phyloP scores from a whole-genome alignment of 192 early-diverging fungal species.

The Endogone sp. region DNA sequence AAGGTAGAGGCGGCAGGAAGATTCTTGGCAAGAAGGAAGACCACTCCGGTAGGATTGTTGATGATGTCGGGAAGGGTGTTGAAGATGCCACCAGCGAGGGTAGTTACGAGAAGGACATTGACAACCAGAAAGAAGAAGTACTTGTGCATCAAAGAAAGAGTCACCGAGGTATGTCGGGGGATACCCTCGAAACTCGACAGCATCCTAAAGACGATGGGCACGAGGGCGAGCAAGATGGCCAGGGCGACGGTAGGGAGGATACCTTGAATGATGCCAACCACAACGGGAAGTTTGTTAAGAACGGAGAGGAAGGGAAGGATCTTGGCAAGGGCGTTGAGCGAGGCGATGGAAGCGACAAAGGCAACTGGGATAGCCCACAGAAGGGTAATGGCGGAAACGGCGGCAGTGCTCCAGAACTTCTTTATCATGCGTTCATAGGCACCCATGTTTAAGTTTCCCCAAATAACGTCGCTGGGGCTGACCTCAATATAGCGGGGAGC shows the following conservation, averaged over 20 bases:
- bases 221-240: constrained; percentile 61
- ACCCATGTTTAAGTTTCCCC: constrained; percentile 68
- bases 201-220: constrained; percentile 63
- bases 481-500: constrained; percentile 60
- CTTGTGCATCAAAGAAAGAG: constrained; percentile 59
- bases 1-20: constrained; percentile 76
- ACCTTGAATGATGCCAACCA: constrained; percentile 62
- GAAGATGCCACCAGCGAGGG: constrained; percentile 64
- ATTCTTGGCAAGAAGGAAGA: constrained; percentile 47
- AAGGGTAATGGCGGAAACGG: constrained; percentile 55
- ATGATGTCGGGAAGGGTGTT: constrained; percentile 46
- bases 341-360: constrained; percentile 48
- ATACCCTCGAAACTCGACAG: constrained; percentile 60
- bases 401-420: constrained; percentile 42
- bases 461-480: constrained; percentile 72
- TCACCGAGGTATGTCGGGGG: constrained; percentile 50
- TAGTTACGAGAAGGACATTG: constrained; percentile 76
- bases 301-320: constrained; percentile 48
- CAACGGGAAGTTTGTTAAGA: constrained; percentile 28
- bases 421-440: constrained; percentile 50
- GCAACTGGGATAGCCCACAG: constrained; percentile 73
- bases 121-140: constrained; percentile 80
- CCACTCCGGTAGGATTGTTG: constrained; percentile 40
- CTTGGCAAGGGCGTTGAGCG: constrained; percentile 42
- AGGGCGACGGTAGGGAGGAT: constrained; percentile 70